Evolutionary conservation across 352 stramenopile genomes (phyloP).

Genomic region (Bremia lactucae): DNA sequence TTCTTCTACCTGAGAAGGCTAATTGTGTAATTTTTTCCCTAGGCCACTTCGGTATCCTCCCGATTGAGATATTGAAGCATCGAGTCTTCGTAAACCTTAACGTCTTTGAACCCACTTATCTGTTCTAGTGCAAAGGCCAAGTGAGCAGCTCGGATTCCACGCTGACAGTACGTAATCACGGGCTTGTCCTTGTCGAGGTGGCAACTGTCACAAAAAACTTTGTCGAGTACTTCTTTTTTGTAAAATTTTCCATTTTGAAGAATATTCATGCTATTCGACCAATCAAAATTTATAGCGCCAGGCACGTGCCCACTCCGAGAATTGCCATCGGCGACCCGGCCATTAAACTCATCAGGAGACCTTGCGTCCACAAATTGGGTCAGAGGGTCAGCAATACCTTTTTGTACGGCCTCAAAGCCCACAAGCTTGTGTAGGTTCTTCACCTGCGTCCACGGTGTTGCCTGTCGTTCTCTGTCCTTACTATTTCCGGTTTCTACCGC

Average conservation of each 20-base stretch:
- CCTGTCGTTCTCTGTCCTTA: constrained; percentile 1
- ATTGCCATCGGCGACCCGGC: constrained; percentile 20
- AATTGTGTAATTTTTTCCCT: no score
- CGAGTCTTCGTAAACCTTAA: constrained; percentile 52
- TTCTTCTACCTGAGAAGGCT: no score
- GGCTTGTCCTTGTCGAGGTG: constrained; percentile 34
- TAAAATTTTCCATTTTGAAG: constrained; percentile 47
- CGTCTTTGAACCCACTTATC: constrained; percentile 27
- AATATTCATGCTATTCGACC: constrained; percentile 45
- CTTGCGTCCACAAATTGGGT: constrained; percentile 27
- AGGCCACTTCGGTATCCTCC: constrained; percentile 46
- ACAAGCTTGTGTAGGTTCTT: constrained; percentile 18
- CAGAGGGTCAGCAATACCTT: constrained; percentile 18
- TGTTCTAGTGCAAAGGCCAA: constrained; percentile 62
- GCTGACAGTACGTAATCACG: constrained; percentile 69
- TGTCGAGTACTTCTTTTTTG: constrained; percentile 37
- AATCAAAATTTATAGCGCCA: constrained; percentile 65
- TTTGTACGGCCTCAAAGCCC: constrained; percentile 18
- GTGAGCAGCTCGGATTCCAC: constrained; percentile 55
- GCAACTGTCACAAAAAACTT: constrained; percentile 27
- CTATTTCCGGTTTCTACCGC: constrained; percentile 25
- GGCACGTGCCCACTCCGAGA: constrained; percentile 44
- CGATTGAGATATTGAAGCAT: constrained; percentile 77
- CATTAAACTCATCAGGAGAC: constrained; percentile 23
- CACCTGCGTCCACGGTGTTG: constrained; percentile 8